Conservation (phyloP, 257 asterid genomes). For the Nicotiana benthamiana region DNA sequence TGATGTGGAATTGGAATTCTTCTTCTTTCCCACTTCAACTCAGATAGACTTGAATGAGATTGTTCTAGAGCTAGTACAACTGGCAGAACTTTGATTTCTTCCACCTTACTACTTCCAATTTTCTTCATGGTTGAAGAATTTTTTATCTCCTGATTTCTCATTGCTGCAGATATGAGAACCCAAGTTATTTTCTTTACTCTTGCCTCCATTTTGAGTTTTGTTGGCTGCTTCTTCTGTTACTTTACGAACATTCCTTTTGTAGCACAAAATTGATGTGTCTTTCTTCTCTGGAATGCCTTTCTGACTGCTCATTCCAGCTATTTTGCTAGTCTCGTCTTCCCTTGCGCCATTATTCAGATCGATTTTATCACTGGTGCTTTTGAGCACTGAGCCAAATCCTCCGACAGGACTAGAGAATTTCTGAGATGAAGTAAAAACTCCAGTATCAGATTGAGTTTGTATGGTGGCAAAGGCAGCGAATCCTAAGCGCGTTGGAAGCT, state of each 20-base stretch:
- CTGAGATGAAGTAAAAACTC: neutral
- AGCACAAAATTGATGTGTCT: neutral
- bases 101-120: constrained; percentile 3
- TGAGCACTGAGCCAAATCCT: constrained; percentile 13
- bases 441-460: constrained; percentile 20
- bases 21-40: constrained; percentile 43
- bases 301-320: neutral
- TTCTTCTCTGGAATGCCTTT: neutral
- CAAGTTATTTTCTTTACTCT: neutral
- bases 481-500: constrained; percentile 1
- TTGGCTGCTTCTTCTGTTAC: neutral
- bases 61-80: constrained; percentile 67
- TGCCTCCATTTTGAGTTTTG: constrained; percentile 1
- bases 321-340: constrained; percentile 8
- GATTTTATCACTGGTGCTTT: constrained; percentile 8
- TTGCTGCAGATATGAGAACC: neutral
- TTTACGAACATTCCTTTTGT: constrained; percentile 1
- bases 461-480: constrained; percentile 9
- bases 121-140: neutral
- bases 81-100: constrained; percentile 29
- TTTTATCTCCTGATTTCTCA: neutral
- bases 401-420: constrained; percentile 1
- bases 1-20: constrained; percentile 8
- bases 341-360: constrained; percentile 16
- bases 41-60: constrained; percentile 23